phyloP scores from a whole-genome alignment of 805 yeast species.

The Zygoascus bituminiphila region DNA sequence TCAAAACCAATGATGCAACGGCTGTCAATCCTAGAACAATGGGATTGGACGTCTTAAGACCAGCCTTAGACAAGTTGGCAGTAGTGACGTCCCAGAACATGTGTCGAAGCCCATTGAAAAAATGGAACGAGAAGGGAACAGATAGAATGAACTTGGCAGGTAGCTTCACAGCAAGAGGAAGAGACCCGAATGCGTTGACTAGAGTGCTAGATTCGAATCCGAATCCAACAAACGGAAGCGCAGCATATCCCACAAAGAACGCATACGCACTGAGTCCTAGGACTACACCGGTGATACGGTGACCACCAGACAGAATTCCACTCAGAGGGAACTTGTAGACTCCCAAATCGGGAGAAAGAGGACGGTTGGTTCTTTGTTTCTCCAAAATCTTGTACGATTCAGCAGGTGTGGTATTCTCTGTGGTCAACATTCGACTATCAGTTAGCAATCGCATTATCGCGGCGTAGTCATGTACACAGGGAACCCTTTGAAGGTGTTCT shows the following conservation, averaged over 20 bases:
- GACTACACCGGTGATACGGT: conserved; percentile 82
- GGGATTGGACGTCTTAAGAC: conserved; percentile 90
- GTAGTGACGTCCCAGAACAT: conserved; percentile 82
- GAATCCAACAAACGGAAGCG: conserved; percentile 54
- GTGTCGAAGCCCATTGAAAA: conserved; percentile 85
- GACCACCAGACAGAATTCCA: conserved; percentile 68
- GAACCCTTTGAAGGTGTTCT: not conserved
- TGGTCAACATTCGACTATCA: conserved; percentile 13
- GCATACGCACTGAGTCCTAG: conserved; percentile 75
- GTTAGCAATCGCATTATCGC: no score
- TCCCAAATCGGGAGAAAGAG: conserved; percentile 80
- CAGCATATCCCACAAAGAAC: conserved; percentile 67
- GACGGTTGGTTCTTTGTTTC: conserved; percentile 81
- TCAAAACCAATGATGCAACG: conserved; percentile 43
- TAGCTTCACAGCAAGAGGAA: conserved; percentile 57
- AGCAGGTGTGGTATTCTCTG: conserved; percentile 47
- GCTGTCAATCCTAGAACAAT: conserved; percentile 60
- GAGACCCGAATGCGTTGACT: conserved; percentile 47
- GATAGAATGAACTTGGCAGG: conserved; percentile 62
- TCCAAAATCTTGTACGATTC: conserved; percentile 63
- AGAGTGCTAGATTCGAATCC: conserved; percentile 44
- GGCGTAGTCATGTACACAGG: not conserved
- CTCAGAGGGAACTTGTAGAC: conserved; percentile 91
- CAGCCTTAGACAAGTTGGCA: conserved; percentile 66
- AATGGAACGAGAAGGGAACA: conserved; percentile 81